These are phyloP conservation scores for Russula griseocarnosa DNA, from an alignment of 768 basidiomycete species.

Conservation along the genomic window DNA sequence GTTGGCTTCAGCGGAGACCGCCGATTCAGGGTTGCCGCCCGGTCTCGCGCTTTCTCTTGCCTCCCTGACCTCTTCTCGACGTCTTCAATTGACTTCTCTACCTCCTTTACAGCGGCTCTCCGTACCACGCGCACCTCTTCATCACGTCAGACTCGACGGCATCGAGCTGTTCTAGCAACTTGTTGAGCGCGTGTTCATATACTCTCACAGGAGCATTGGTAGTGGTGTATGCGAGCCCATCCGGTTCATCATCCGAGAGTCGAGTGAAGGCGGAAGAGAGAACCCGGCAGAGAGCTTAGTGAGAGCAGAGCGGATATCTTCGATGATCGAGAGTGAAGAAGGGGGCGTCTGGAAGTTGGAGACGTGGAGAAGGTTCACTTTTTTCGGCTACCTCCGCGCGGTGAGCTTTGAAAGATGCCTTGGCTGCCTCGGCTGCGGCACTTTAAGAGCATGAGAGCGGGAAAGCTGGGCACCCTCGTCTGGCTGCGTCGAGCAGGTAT, in stretches of 20 bases:
- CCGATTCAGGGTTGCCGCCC: not conserved
- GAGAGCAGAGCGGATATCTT: conserved; percentile 14
- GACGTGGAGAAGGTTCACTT: not conserved
- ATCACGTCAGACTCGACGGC: conserved; percentile 60
- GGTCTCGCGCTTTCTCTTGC: not conserved
- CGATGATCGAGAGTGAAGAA: conserved; percentile 4
- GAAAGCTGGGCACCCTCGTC: conserved; percentile 15
- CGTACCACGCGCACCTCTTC: conserved; percentile 48
- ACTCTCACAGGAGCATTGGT: conserved; percentile 57
- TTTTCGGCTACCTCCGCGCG: conserved; percentile 10
- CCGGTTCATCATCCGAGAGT: conserved; percentile 12
- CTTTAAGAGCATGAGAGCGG: conserved; percentile 20
- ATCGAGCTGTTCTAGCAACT: conserved; percentile 63
- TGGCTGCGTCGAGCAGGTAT: not conserved
- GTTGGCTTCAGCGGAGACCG: not conserved
- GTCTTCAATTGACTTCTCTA: conserved; percentile 57
- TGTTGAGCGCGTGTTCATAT: conserved; percentile 59
- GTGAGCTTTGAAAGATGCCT: conserved; percentile 25
- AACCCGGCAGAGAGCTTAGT: conserved; percentile 13
- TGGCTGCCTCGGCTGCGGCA: conserved; percentile 11
- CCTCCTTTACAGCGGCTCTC: conserved; percentile 48
- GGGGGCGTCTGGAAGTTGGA: not conserved
- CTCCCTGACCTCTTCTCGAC: conserved; percentile 39
- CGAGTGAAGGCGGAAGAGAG: conserved; percentile 18
- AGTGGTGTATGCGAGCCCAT: conserved; percentile 54